phyloP scores from a whole-genome alignment of 73 alveolate genomes.

The Paramecium biaurelia region DNA sequence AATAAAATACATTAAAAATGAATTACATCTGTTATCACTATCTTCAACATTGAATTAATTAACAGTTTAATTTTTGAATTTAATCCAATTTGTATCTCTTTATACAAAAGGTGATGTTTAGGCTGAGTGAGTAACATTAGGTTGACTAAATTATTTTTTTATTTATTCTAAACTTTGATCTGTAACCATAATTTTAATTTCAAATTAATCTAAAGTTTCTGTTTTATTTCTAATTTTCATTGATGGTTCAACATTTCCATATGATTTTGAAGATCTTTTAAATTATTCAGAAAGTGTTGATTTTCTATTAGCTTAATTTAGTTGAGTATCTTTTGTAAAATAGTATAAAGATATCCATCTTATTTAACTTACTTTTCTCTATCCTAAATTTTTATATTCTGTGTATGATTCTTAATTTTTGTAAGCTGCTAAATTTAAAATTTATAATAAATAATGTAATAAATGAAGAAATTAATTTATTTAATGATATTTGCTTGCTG shows the following conservation, averaged over 20 bases:
- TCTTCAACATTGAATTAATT: background rate
- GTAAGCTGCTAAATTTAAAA: background rate
- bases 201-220: background rate
- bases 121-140: background rate
- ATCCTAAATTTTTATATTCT: background rate
- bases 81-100: background rate
- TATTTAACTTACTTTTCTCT: background rate
- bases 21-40: background rate
- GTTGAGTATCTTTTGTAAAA: background rate
- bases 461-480: conserved; percentile 5
- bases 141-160: background rate
- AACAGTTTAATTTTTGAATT: background rate
- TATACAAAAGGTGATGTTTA: background rate
- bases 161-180: background rate
- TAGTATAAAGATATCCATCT: conserved; percentile 2
- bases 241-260: background rate
- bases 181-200: background rate
- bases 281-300: background rate
- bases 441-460: conserved; percentile 3
- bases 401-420: background rate
- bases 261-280: conserved; percentile 4
- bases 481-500: conserved; percentile 15
- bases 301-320: background rate
- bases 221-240: background rate
- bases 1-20: background rate